Percentiles rank a stretch among this genome's conserved stretches.
Conservation (phyloP, 208 protist species). For the Trichomonas vaginalis region DNA sequence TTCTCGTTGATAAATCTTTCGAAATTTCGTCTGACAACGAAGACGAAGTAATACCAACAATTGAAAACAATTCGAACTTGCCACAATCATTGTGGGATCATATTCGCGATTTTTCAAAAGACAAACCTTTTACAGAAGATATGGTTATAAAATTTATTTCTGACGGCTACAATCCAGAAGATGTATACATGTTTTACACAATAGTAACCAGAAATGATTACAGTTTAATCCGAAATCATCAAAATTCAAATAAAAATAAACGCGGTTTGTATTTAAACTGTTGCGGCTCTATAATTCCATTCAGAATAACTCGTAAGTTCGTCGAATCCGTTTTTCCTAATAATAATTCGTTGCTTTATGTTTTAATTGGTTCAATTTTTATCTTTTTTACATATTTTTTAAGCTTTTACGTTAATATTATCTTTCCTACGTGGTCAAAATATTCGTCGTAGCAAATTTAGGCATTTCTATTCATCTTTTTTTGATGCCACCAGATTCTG, state of each 20-base stretch:
- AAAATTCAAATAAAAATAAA: neutral
- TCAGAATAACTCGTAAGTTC: neutral
- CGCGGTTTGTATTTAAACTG: neutral
- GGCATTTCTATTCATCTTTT: neutral
- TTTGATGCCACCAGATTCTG: neutral
- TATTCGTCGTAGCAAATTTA: neutral
- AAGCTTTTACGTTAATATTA: neutral
- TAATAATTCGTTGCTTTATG: neutral
- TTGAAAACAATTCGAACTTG: neutral
- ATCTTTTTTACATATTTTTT: neutral
- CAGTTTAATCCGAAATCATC: neutral
- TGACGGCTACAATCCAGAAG: neutral
- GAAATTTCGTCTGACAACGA: neutral
- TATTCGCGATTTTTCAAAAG: neutral
- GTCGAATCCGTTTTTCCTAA: neutral
- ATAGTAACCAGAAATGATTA: neutral
- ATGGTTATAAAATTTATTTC: neutral
- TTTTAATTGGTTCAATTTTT: neutral
- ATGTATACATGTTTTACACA: neutral
- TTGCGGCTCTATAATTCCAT: neutral
- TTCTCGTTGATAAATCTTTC: neutral
- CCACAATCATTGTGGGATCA: neutral
- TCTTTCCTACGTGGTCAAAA: neutral
- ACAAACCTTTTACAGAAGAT: neutral
- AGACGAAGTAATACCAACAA: neutral